Evolutionary conservation across 1,284 basidiomycete species (phyloP).

Genomic region (Fomitiporia mediterranea): DNA sequence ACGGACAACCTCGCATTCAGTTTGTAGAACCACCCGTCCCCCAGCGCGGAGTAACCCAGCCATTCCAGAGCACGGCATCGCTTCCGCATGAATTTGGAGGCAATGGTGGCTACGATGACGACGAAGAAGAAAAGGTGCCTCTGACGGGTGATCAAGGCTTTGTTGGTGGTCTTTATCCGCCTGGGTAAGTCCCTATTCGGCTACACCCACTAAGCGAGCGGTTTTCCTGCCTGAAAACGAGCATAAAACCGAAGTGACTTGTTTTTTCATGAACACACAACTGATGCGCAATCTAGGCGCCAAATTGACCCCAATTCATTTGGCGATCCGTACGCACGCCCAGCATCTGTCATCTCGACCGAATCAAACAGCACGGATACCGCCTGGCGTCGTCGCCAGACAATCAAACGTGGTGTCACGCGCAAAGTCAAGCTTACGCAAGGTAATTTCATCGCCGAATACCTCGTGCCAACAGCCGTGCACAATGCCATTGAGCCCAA

Average conservation of each 20-base stretch:
- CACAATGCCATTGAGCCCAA: constrained; percentile 81
- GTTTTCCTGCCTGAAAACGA: too few species aligned
- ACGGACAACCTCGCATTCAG: constrained; percentile 50
- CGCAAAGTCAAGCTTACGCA: constrained; percentile 90
- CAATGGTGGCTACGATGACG: constrained; percentile 46
- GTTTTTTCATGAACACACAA: too few species aligned
- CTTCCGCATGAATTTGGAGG: constrained; percentile 51
- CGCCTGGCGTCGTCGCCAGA: constrained; percentile 84
- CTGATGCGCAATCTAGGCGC: constrained; percentile 31
- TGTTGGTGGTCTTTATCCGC: constrained; percentile 64
- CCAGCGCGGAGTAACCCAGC: constrained; percentile 34
- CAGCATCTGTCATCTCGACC: constrained; percentile 58
- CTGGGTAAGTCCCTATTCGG: constrained; percentile 42
- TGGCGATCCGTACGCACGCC: constrained; percentile 66
- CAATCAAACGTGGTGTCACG: constrained; percentile 89
- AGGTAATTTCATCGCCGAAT: constrained; percentile 89
- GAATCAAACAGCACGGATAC: constrained; percentile 63
- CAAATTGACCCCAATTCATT: constrained; percentile 56
- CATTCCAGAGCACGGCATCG: constrained; percentile 50
- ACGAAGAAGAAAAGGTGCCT: constrained; percentile 67
- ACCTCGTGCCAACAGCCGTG: constrained; percentile 86
- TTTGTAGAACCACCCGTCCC: constrained; percentile 49
- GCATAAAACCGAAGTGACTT: too few species aligned
- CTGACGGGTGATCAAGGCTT: constrained; percentile 53
- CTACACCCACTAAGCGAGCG: neutral